These are phyloP conservation scores for Mucor circinelloides DNA, from an alignment of 371 early-diverging fungal genomes.

Conservation along the genomic window DNA sequence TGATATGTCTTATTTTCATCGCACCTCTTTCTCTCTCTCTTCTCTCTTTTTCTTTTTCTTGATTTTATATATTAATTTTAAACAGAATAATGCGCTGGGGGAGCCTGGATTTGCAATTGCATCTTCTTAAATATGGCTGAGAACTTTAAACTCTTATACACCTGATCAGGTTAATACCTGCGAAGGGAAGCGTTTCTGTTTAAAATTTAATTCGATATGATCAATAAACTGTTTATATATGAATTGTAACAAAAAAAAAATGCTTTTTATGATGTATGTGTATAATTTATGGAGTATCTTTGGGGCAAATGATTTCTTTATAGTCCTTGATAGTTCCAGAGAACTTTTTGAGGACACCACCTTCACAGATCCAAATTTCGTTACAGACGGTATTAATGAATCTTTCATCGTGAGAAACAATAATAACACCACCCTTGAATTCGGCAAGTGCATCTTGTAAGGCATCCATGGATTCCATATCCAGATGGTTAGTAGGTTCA, in stretches of 20 bases:
- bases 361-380: slow-evolving; percentile 89
- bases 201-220: not conserved
- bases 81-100: slow-evolving; percentile 52
- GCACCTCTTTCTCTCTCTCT: not conserved
- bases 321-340: slow-evolving; percentile 64
- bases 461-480: slow-evolving; percentile 92
- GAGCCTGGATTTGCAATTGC: slow-evolving; percentile 30
- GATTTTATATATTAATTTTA: not conserved
- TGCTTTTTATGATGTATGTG: not conserved
- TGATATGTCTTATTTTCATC: not conserved
- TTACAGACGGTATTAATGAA: slow-evolving; percentile 88
- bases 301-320: slow-evolving; percentile 43
- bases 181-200: slow-evolving; percentile 56
- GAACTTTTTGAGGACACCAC: slow-evolving; percentile 61
- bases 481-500: slow-evolving; percentile 94
- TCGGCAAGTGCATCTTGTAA: slow-evolving; percentile 76
- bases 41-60: slow-evolving; percentile 5
- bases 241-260: not conserved
- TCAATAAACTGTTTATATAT: not conserved
- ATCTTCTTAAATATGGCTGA: slow-evolving; percentile 40
- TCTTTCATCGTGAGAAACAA: slow-evolving; percentile 93
- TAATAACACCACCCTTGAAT: slow-evolving; percentile 89
- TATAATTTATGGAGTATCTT: slow-evolving; percentile 25
- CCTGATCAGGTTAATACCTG: slow-evolving; percentile 65
- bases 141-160: slow-evolving; percentile 52